phyloP scores from a whole-genome alignment of 768 basidiomycete species.

The Ramaria rubella region DNA sequence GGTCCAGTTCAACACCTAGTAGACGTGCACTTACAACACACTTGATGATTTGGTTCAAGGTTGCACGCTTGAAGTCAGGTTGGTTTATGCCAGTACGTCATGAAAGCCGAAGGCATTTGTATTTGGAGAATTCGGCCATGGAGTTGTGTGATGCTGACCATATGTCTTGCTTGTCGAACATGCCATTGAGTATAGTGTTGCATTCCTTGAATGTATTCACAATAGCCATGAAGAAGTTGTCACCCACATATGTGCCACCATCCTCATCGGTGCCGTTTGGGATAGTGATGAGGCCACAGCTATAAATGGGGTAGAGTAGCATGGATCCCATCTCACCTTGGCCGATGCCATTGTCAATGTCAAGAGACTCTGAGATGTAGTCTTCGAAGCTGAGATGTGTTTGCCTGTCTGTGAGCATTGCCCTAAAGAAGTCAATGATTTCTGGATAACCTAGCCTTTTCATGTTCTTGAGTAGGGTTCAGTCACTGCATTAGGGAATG shows the following conservation, averaged over 20 bases:
- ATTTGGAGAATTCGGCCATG: neutral
- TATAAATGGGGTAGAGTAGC: conserved; percentile 23
- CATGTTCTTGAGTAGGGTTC: conserved; percentile 21
- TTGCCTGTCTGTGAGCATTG: conserved; percentile 15
- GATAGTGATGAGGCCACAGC: conserved; percentile 12
- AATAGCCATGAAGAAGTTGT: neutral
- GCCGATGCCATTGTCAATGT: conserved; percentile 15
- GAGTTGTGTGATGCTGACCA: conserved; percentile 5
- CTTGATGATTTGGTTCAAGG: neutral
- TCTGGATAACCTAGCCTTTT: conserved; percentile 17
- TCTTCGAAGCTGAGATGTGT: conserved; percentile 25
- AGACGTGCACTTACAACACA: neutral
- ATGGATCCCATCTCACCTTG: conserved; percentile 25
- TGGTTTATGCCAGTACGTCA: neutral
- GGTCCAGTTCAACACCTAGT: conserved; percentile 8
- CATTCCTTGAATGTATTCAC: neutral
- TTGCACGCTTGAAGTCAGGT: neutral
- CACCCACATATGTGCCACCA: neutral
- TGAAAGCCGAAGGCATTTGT: neutral
- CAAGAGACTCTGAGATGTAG: conserved; percentile 17
- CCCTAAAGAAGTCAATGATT: conserved; percentile 16
- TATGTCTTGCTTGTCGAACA: neutral
- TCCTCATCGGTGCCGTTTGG: neutral
- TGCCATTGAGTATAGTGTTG: neutral
- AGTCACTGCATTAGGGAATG: conserved; percentile 20